Base-by-base conservation (phyloP, 192 early-diverging fungal species). In the Coemansia sp. region DNA sequence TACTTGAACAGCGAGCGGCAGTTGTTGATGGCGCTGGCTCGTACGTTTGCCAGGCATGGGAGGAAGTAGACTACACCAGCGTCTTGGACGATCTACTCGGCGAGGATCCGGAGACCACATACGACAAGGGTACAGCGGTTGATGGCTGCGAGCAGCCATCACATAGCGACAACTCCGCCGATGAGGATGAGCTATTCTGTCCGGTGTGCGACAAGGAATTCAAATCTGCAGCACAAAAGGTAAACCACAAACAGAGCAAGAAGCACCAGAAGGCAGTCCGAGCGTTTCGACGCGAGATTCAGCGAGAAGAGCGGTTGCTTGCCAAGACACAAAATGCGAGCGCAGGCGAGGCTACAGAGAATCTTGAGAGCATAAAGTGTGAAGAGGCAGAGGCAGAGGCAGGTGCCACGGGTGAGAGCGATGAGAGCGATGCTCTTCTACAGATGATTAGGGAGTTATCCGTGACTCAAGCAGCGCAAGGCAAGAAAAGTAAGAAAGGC, bases 161-260 rank as follows among this genome's bases (percentile, higher is more conserved):
- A 1, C 53, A 32, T 0, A 71, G 27, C 33, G 62, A 39, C 10
- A 54, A 39, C 22, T 1, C 22, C 19, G 69, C 24, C 7, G 54
- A 54, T 1, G 84, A 60, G 6, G 80, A 84, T 5, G 89, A 88
- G 10, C 89, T 90, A 36, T 87, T 87, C 46, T 99, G 97, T 68
- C 86, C 90, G 11, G 89, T 89, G 3, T 99, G 97, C 76, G 86
- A 94, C 64, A 97, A 95, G 70, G 74, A 63, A 29, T 99, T 98
- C 78, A 93, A 92, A 63, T 88, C 87, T 23, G 85, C 89, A 30
- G 76, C 87, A 11, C 88, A 96, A 83, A 89, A 85, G 83, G 80
- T 79, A 30, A 96, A 91, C 66, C 97, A 99, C 68, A 91, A 94
- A 62, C 67, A 86, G 66, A 93, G 92, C 51, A 93, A 92, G 70